Conservation (phyloP, 352 stramenopile genomes). For the Plasmopara muralis region DNA sequence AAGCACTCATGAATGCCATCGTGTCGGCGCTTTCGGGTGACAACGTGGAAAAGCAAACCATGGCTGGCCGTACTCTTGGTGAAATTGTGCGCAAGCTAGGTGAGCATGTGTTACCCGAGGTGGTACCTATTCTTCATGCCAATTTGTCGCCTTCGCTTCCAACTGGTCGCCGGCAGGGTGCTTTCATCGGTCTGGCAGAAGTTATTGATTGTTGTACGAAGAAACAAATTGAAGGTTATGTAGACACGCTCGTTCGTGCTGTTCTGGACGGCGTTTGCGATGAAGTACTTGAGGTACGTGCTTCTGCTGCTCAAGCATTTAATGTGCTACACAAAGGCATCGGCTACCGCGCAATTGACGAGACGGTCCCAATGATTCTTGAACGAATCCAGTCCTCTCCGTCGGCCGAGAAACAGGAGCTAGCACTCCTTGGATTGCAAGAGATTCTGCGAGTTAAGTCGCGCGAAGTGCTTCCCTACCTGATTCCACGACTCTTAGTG, state of each 20-base stretch:
- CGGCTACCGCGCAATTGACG: conserved; percentile 93
- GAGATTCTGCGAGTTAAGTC: conserved; percentile 96
- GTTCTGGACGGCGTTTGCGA: conserved; percentile 98
- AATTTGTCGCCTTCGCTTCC: conserved; percentile 77
- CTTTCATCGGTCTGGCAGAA: conserved; percentile 97
- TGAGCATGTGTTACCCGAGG: conserved; percentile 96
- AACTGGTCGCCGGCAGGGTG: conserved; percentile 84
- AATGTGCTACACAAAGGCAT: conserved; percentile 95
- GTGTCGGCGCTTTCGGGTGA: conserved; percentile 91
- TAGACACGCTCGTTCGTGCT: conserved; percentile 94
- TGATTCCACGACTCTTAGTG: conserved; percentile 94
- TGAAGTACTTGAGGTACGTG: conserved; percentile 79
- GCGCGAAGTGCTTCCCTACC: conserved; percentile 94
- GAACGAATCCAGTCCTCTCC: conserved; percentile 82
- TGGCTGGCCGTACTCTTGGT: conserved; percentile 92
- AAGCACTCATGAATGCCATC: conserved; percentile 94
- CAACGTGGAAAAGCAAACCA: conserved; percentile 85
- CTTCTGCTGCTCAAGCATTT: conserved; percentile 95
- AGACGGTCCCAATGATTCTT: conserved; percentile 96
- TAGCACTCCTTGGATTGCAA: conserved; percentile 94
- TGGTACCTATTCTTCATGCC: conserved; percentile 97
- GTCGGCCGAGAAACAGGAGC: conserved; percentile 49
- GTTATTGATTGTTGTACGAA: conserved; percentile 96
- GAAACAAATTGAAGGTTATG: conserved; percentile 94
- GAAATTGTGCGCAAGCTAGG: conserved; percentile 99